Conservation (phyloP, 106 monocot genomes). For the Dendrobium officinale region DNA sequence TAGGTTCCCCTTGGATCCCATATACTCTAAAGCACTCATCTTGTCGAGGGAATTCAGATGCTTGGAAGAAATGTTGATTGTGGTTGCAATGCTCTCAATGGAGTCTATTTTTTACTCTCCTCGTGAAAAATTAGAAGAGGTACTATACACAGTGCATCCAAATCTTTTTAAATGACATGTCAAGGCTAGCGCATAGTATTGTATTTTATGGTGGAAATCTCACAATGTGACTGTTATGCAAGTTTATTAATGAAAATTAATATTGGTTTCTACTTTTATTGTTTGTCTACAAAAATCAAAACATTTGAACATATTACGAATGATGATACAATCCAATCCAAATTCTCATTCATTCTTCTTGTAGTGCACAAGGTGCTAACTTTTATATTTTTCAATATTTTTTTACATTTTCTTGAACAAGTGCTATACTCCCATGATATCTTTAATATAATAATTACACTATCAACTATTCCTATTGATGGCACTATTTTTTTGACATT, state of each 20-base stretch:
- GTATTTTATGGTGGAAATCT: background rate
- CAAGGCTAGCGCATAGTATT: background rate
- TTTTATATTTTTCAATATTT: too few species aligned
- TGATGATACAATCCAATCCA: background rate
- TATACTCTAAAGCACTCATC: slow-evolving; percentile 83
- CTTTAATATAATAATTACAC: too few species aligned
- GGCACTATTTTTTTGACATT: too few species aligned
- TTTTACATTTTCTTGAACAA: too few species aligned
- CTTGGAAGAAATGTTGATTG: slow-evolving; percentile 95
- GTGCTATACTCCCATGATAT: too few species aligned
- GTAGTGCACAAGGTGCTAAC: background rate
- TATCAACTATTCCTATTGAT: too few species aligned
- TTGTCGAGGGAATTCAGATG: slow-evolving; percentile 67
- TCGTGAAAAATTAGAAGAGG: slow-evolving; percentile 84
- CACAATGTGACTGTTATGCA: background rate
- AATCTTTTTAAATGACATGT: background rate
- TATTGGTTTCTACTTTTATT: background rate
- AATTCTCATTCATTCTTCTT: background rate
- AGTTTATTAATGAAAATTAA: background rate
- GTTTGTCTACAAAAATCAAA: background rate
- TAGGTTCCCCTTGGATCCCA: slow-evolving; percentile 73
- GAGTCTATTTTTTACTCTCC: slow-evolving; percentile 85
- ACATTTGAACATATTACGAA: background rate
- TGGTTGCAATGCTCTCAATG: slow-evolving; percentile 93
- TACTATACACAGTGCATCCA: slow-evolving; percentile 14